Conservation (phyloP, 176 grass and related monocot species). For the Alloteropsis semialata region DNA sequence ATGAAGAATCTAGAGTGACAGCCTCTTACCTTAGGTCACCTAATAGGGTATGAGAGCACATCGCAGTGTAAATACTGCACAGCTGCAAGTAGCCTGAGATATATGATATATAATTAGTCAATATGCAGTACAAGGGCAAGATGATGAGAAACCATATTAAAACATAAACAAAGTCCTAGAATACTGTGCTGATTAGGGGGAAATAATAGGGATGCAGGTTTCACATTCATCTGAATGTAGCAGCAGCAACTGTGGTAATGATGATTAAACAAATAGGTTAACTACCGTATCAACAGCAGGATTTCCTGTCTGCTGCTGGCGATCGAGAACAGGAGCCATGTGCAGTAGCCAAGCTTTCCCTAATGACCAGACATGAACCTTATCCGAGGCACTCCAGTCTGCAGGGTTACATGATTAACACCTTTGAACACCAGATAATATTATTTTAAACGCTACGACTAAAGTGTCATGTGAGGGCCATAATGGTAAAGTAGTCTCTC, state of each 20-base stretch:
- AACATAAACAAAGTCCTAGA: constrained; percentile 27
- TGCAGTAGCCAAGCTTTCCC: constrained; percentile 25
- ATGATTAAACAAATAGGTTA: constrained; percentile 46
- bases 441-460: constrained; percentile 21
- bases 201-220: constrained; percentile 17
- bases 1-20: constrained; percentile 38
- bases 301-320: constrained; percentile 52
- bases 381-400: constrained; percentile 40
- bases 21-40: constrained; percentile 24
- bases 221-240: constrained; percentile 56
- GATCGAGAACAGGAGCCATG: constrained; percentile 58
- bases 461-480: constrained; percentile 49
- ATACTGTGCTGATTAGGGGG: constrained; percentile 24
- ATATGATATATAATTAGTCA: constrained; percentile 2
- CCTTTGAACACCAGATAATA: constrained; percentile 42
- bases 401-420: constrained; percentile 49
- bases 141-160: neutral
- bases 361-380: constrained; percentile 39
- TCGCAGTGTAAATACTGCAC: neutral
- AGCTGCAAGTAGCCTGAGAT: constrained; percentile 33
- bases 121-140: neutral
- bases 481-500: constrained; percentile 48
- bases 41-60: constrained; percentile 15
- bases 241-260: constrained; percentile 24
- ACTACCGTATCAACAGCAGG: constrained; percentile 49